phyloP scores from a whole-genome alignment of 495 filamentous ascomycete species.

The Platismatia glauca region DNA sequence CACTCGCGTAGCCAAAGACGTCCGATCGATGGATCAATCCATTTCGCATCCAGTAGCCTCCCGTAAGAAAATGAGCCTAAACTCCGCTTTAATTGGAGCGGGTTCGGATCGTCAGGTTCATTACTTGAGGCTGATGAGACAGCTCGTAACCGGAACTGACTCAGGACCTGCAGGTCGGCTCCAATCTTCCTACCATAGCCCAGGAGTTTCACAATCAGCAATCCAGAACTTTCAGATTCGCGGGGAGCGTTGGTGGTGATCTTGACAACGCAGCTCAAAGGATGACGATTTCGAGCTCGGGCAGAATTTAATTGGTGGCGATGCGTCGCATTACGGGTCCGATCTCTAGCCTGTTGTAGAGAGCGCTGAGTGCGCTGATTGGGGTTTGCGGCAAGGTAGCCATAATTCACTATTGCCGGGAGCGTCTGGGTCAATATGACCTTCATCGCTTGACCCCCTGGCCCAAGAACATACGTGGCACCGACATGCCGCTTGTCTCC shows the following conservation, averaged over 20 bases:
- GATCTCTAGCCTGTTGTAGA: neutral
- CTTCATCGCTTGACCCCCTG: neutral
- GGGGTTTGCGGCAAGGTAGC: too few relatives aligned
- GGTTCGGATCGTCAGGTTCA: neutral
- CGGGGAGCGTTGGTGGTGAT: slow-evolving; percentile 2
- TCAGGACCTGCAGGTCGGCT: slow-evolving; percentile 4
- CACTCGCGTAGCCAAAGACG: slow-evolving; percentile 5
- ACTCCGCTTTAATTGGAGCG: slow-evolving; percentile 1
- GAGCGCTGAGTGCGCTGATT: neutral
- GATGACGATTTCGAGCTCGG: neutral
- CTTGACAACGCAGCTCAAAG: slow-evolving; percentile 7
- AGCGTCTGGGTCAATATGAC: neutral
- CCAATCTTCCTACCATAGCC: slow-evolving; percentile 6
- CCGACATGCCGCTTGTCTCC: neutral
- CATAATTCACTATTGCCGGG: neutral
- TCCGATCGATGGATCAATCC: slow-evolving; percentile 4
- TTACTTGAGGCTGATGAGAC: neutral
- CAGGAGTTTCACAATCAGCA: slow-evolving; percentile 1
- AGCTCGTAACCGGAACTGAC: slow-evolving; percentile 4
- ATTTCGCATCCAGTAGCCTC: slow-evolving; percentile 1
- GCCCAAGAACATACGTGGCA: slow-evolving; percentile 9
- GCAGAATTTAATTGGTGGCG: neutral
- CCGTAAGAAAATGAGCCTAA: slow-evolving; percentile 4
- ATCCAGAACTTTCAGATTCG: neutral
- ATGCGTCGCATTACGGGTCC: neutral